Percentiles rank a stretch among this genome's conserved stretches.
These are phyloP conservation scores for Eucalyptus regnans DNA, from an alignment of 345 rosid species.

Conservation along the genomic window DNA sequence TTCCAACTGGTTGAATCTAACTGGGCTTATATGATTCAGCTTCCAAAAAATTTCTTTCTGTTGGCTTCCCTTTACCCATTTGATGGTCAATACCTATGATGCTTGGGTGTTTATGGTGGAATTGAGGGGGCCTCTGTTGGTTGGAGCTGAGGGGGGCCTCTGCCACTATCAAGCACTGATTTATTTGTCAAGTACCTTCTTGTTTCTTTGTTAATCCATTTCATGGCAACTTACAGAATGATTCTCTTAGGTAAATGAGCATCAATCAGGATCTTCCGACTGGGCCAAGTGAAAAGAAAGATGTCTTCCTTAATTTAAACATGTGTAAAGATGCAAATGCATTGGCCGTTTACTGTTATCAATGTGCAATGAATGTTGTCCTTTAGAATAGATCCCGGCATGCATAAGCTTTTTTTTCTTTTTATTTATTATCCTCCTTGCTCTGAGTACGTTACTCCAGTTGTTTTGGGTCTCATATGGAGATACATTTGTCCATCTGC, in stretches of 20 bases:
- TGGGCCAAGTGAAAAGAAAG: not conserved
- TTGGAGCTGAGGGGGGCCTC: not conserved
- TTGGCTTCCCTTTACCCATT: not conserved
- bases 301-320: not conserved
- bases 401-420: not conserved
- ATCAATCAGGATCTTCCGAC: not conserved
- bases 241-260: not conserved
- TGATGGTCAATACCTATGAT: not conserved
- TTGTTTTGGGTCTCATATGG: not conserved
- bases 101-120: not conserved
- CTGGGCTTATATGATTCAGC: not conserved
- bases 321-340: not conserved
- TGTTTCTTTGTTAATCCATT: not conserved
- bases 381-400: not conserved
- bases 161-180: not conserved
- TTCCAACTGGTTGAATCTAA: not conserved
- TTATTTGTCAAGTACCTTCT: not conserved
- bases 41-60: not conserved
- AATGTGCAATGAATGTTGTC: not conserved
- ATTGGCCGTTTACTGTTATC: not conserved
- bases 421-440: not conserved
- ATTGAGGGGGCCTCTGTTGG: not conserved
- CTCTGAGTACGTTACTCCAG: not conserved
- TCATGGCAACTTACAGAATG: not conserved
- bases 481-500: slow-evolving; percentile 18